These are phyloP conservation scores for Elsinoe perseae DNA, from an alignment of 2,329 filamentous ascomycete genomes.

Conservation along the genomic window DNA sequence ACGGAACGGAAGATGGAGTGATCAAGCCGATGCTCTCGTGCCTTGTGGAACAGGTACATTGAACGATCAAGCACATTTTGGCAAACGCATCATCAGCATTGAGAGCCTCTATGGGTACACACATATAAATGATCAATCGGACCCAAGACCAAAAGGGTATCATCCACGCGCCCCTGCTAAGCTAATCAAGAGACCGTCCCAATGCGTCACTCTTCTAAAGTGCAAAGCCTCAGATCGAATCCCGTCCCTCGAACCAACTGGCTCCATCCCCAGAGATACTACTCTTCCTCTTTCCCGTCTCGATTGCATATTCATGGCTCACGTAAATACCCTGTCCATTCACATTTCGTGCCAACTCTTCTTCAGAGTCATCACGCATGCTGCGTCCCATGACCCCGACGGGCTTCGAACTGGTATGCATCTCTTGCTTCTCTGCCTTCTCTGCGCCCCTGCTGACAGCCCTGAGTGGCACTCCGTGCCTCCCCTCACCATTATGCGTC, in stretches of 20 bases:
- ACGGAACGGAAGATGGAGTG: no score
- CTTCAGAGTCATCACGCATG: neutral
- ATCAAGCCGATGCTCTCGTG: no score
- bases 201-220: neutral
- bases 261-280: neutral
- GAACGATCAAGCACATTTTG: no score
- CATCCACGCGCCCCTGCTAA: neutral
- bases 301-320: conserved; percentile 5
- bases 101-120: no score
- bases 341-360: neutral
- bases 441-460: neutral
- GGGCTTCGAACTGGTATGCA: neutral
- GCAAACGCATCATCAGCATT: no score
- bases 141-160: neutral
- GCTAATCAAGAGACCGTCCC: neutral
- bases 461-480: neutral
- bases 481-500: conserved; percentile 4
- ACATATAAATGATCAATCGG: neutral
- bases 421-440: neutral
- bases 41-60: no score
- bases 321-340: neutral
- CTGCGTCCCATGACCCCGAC: neutral
- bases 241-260: neutral
- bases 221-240: neutral
- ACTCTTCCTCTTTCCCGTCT: conserved; percentile 4